A percentile compares a stretch with the other conserved stretches of the same genome.
These are phyloP conservation scores for Withania somnifera DNA, from an alignment of 305 asterid genomes.

Conservation along the genomic window DNA sequence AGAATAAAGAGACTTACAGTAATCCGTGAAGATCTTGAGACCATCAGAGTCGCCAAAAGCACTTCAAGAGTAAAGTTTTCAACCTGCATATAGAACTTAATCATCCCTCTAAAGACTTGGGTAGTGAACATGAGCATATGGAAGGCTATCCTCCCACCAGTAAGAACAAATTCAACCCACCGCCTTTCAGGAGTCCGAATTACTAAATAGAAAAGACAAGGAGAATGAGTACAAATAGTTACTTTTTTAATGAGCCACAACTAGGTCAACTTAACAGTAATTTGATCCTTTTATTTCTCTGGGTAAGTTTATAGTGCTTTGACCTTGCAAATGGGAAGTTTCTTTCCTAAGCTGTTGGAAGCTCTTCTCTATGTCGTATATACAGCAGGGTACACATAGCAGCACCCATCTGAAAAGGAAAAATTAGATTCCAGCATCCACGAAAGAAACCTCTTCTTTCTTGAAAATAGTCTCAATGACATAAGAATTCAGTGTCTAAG, in stretches of 20 bases:
- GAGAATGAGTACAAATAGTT: too few relatives aligned
- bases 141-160: not conserved
- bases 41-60: slow-evolving; percentile 65
- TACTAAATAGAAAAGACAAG: too few relatives aligned
- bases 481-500: not conserved
- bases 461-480: not conserved
- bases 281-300: not conserved
- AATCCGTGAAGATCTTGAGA: slow-evolving; percentile 53
- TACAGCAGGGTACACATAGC: not conserved
- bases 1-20: slow-evolving; percentile 40
- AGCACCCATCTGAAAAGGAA: not conserved
- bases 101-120: not conserved
- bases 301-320: not conserved
- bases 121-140: not conserved
- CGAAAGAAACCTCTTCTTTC: not conserved
- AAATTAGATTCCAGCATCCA: not conserved
- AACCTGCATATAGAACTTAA: slow-evolving; percentile 35
- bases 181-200: not conserved
- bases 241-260: too few relatives aligned
- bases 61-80: slow-evolving; percentile 84
- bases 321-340: not conserved
- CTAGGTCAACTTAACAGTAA: too few relatives aligned
- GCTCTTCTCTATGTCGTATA: not conserved
- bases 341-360: not conserved
- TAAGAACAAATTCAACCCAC: not conserved